Base-by-base conservation (phyloP, 139 green algal species). In the Volvox reticuliferus region DNA sequence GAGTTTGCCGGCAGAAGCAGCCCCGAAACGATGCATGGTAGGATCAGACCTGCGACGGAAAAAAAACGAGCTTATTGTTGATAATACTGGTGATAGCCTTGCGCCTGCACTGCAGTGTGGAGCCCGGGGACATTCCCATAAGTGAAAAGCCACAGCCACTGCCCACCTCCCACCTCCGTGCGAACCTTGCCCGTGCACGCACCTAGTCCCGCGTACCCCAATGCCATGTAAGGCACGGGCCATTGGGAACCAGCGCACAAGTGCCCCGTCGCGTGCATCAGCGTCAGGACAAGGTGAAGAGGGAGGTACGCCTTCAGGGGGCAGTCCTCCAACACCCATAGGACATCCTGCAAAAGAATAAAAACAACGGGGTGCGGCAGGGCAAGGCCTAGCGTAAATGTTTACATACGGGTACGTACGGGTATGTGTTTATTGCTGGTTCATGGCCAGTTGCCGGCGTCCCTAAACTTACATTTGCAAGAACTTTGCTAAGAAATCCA, bases 251-350 rank as follows among this genome's bases (percentile, higher is more conserved):
- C 68, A 17, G 68, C 22, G 69, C 69, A 83, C 28, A 88, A 2
- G 20, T 89, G 61, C 22, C 6, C 32, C 20, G 32, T 22, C 1
- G 69, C 18, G 83, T 92, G 89, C 76, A 87, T 33, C 0, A 80
- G 0, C 35, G 69, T 55, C 24, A 77, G 36, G 12, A 50, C 68
- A 26, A 61, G 13, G 32, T 87, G 84, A 20, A 82, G 68, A 18
- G 86, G 79, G 55, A 91, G 50, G 79, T 61, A 91, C 18, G 68
- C 88, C 12, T 32, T 28, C 28, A 91, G 33, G 12, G 86, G 79
- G 21, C 67, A 79, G 79, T 93, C 91, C 50, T 93, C 91, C 69
- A 93, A 69, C 69, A 89, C 65, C 91, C 91, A 93, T 26, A 89
- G 78, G 24, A 93, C 61, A n/a, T 86, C 82, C 91, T 93, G 91